Base-by-base conservation (phyloP, 2,329 filamentous ascomycete species). In the Aspergillus viridinutans region DNA sequence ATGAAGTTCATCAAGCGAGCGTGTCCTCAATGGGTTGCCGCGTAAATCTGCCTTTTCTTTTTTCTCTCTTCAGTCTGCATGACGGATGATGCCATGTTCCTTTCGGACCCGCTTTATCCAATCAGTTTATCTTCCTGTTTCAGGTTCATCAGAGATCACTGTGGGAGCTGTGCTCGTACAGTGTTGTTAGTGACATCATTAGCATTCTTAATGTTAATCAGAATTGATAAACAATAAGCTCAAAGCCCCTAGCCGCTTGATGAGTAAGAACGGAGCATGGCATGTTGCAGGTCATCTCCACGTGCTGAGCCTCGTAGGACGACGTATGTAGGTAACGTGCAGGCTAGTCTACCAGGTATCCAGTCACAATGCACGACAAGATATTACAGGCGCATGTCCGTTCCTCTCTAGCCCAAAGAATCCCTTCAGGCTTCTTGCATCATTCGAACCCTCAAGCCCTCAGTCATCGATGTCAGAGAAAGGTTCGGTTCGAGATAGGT, bases 1-100 rank as follows among this genome's bases (percentile, higher is more conserved):
- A 86, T 87, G 83, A 83, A 79, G 49, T 86, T 81, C 63, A 69
- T 85, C 54, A 82, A 82, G 70, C 78, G 75, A 58, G 83, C 84
- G 4, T 73, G 77, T 21, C 82, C 81, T 17, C 69, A 73, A 20
- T 86, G 84, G 83, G 29, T 54, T 20, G 50, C 60, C 23, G 57
- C 55, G 17, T 58, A 51, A 38, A 6, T 12, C 28, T 49, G 14
- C 28, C 38, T 52, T 55, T 20, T 6, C 26, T 25, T 52, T 47
- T n/a, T 10, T 12, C 10, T 29, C 23, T 45, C 45, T 32, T 47
- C 21, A 8, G 8, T 45, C 23, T 17, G 50, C 21, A 38, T 52
- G 14, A n/a, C 14, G 6, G 32, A 38, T 38, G 5, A 17, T 17
- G 14, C 14, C 17, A 29, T 28, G 20, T 3, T 29, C 23, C 25